Base-by-base conservation (phyloP, 2,329 filamentous ascomycete genomes). In the Claviceps sp. region DNA sequence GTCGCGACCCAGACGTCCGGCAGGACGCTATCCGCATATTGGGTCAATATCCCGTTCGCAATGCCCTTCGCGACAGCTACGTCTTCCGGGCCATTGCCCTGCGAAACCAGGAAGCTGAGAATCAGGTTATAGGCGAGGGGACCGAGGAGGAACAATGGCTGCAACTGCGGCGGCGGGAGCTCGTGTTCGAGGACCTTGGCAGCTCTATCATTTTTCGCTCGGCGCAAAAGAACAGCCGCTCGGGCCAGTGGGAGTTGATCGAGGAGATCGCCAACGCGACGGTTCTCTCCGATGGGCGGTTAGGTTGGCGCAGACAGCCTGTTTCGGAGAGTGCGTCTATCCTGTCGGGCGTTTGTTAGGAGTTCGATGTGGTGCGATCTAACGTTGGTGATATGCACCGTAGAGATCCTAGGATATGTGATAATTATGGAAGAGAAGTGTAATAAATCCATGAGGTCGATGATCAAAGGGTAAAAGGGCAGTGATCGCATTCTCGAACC, bases 61-160 rank as follows among this genome's bases (percentile, higher is more conserved):
- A 74, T 54, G 70, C 69, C 1, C 63, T 74, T 8, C 67, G 70
- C 22, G 70, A 73, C 54, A 72, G 65, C 47, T 62, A 67, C 14
- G 61, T 70, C 1, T 68, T 71, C 45, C 56, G 64, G 1, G 70
- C 69, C 4, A 67, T 73, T 47, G 66, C 65, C 1, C 53, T 68
- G 1, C 65, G 65, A 48, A 71, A 71, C 55, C 58, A 61, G 1
- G 63, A 65, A 41, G 57, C 67, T 0, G 71, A 73, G 57, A 30
- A 49, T 1, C 58, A 62, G 26, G 65, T 65, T 48, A 57, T 57
- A 3, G 52, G 48, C 11, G 67, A 69, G 16, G 70, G 64, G 2
- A 55, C 57, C 9, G 61, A 65, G 14, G 50, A 62, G 9, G 62
- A 66, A n/a, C 68, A 70, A 53, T 72, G 68, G 69, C 37, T 68